These are phyloP conservation scores for Neonectria punicea DNA, from an alignment of 2,329 filamentous ascomycete species.

Conservation along the genomic window DNA sequence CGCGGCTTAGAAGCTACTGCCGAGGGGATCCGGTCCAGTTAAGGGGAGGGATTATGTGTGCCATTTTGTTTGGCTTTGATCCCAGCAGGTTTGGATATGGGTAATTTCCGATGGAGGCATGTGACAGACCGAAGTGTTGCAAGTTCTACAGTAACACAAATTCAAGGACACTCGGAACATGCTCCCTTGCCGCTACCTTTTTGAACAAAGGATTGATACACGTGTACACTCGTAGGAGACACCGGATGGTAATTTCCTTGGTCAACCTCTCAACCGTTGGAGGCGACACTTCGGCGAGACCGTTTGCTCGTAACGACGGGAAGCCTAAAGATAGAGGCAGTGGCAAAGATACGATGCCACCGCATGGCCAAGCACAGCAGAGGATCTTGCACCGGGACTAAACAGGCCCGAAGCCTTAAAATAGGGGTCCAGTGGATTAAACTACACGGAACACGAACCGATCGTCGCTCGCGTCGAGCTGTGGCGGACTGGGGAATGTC, in stretches of 20 bases:
- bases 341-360: constrained; percentile 20
- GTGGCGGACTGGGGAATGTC: constrained; percentile 20
- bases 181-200: neutral
- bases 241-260: neutral
- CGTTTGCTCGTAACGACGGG: neutral
- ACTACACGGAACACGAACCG: constrained; percentile 17
- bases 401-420: constrained; percentile 20
- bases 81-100: neutral
- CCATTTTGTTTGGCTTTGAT: neutral
- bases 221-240: neutral
- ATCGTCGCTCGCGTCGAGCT: constrained; percentile 14
- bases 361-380: constrained; percentile 11
- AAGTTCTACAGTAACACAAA: neutral
- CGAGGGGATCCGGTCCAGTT: neutral
- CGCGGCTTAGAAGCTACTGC: neutral
- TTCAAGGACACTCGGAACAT: neutral
- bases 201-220: neutral
- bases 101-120: neutral
- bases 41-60: neutral
- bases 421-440: constrained; percentile 13
- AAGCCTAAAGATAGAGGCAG: neutral
- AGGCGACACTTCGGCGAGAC: neutral
- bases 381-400: constrained; percentile 11
- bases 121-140: neutral
- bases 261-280: neutral